These are phyloP conservation scores for Lepidium sativum DNA, from an alignment of 345 rosid genomes.

Conservation along the genomic window DNA sequence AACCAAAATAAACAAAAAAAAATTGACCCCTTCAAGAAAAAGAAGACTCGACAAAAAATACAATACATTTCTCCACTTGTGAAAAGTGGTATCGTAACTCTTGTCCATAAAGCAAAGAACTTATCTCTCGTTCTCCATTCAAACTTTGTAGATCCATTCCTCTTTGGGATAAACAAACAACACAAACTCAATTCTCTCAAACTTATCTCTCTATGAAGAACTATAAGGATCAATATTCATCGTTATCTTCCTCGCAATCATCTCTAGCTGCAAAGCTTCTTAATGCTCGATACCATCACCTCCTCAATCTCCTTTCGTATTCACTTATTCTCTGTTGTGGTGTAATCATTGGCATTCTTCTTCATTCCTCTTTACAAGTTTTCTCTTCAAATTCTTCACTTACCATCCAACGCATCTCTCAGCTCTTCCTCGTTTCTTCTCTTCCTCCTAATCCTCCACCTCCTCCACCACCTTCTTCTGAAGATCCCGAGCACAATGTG, in stretches of 20 bases:
- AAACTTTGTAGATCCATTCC: conserved; percentile 4
- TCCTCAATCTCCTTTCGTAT: conserved; percentile 35
- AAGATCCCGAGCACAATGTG: not conserved
- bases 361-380: conserved; percentile 38
- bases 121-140: conserved; percentile 20
- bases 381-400: conserved; percentile 27
- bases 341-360: conserved; percentile 42
- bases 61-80: conserved; percentile 17
- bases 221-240: conserved; percentile 28
- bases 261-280: conserved; percentile 25
- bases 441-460: not conserved
- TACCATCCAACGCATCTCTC: conserved; percentile 11
- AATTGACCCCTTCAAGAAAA: not conserved
- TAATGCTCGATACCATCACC: conserved; percentile 38
- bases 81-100: conserved; percentile 24
- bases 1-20: not conserved
- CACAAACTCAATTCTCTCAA: not conserved
- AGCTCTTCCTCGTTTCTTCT: conserved; percentile 11
- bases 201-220: conserved; percentile 24
- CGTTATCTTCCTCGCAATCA: conserved; percentile 10
- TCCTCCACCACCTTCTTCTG: not conserved
- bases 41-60: not conserved
- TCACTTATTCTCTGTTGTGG: conserved; percentile 47
- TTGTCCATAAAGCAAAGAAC: conserved; percentile 37
- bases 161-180: not conserved